These are phyloP conservation scores for Zostera marina DNA, from an alignment of 116 monocot species.

Conservation along the genomic window DNA sequence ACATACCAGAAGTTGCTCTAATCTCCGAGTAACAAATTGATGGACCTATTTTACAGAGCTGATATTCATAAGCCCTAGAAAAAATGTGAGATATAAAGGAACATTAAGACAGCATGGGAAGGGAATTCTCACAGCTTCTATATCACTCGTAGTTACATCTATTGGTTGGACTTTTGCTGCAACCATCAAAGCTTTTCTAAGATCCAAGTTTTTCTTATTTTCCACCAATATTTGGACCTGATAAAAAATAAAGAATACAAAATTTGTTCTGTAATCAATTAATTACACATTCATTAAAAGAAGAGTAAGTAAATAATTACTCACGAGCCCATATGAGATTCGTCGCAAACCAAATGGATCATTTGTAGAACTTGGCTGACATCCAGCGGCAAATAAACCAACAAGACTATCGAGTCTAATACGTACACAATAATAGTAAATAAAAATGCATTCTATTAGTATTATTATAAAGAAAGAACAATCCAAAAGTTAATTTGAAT, in stretches of 20 bases:
- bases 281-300: not conserved
- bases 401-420: constrained; percentile 84
- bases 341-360: constrained; percentile 94
- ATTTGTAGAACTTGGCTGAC: constrained; percentile 81
- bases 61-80: not conserved
- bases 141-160: constrained; percentile 22
- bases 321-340: constrained; percentile 94
- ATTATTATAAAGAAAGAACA: no score
- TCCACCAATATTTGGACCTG: constrained; percentile 94
- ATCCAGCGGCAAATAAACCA: constrained; percentile 88
- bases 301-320: constrained; percentile 11
- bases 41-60: constrained; percentile 29
- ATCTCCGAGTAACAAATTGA: constrained; percentile 74
- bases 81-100: not conserved
- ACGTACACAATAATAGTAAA: constrained; percentile 5
- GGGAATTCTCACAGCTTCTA: constrained; percentile 41
- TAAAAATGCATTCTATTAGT: not conserved
- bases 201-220: constrained; percentile 67
- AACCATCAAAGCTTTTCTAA: constrained; percentile 45
- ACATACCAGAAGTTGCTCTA: constrained; percentile 91
- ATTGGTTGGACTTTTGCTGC: constrained; percentile 73
- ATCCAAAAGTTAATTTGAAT: no score
- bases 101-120: not conserved
- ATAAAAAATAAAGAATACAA: not conserved
- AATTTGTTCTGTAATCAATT: not conserved